Base-by-base conservation (phyloP, 164 flowering plant genomes). In the Aristolochia fimbriata region DNA sequence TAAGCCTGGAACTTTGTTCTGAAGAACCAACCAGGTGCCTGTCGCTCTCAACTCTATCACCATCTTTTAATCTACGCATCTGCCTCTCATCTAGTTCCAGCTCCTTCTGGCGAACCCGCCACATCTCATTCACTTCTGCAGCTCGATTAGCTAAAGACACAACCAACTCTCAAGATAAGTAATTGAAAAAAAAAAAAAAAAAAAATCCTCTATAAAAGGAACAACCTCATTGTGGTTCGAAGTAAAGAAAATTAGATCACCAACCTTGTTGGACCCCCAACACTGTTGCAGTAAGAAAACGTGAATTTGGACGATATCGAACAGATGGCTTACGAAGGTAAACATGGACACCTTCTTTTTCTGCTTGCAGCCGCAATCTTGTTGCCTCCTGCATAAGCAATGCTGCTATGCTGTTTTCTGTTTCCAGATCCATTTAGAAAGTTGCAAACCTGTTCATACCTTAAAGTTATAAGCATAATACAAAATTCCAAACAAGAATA, bases 51-150 rank as follows among this genome's bases (percentile, higher is more conserved):
- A 19, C 15, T 46, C 74, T 66, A 43, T 68, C 65, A 52, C 60
- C 63, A 48, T 71, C 77, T 65, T 70, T 75, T 12, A 67, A 63
- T 65, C 66, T 76, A 22, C 77, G 64, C 57, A 51, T 80, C 25
- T 74, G 62, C 71, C 75, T 75, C 59, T 77, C 73, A 66, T 86
- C 86, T 68, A 93, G 69, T 71, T 88, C 91, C 33, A 68, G 54
- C 75, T 93, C 97, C 65, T 86, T 93, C 66, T 83, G 78, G 59
- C 92, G 80, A 8, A 70, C 58, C 47, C 80, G 73, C 99, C 99
- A 90, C 97, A 93, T 86, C 76, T 93, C 96, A 75, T 80, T 82
- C 20, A 87, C 81, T 76, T 93, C 99, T 58, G 75, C 92, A 70
- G 79, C 80, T 73, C 82, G 76, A 68, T 93, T 93, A 23, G 92